phyloP scores from a whole-genome alignment of 2,329 filamentous ascomycete genomes.

The Aspergillus pseudoglaucus region DNA sequence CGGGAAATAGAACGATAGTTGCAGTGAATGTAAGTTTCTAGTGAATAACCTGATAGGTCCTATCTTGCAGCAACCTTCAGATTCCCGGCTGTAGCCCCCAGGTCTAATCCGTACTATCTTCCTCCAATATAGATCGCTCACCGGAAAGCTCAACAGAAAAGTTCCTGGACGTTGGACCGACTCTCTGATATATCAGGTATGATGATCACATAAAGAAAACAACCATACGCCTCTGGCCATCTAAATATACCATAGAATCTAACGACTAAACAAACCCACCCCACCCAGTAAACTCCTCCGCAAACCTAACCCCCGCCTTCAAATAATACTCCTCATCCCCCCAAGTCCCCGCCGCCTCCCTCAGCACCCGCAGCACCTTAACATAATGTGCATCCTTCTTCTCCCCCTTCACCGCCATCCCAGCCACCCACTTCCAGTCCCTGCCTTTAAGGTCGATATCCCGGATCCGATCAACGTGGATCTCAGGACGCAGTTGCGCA shows the following conservation, averaged over 20 bases:
- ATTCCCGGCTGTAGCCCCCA: too few species aligned
- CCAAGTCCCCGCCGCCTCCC: conserved; percentile 34
- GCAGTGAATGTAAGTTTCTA: too few species aligned
- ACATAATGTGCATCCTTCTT: conserved; percentile 77
- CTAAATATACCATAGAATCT: neutral
- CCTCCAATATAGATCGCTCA: too few species aligned
- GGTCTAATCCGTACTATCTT: too few species aligned
- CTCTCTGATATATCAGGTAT: conserved; percentile 25
- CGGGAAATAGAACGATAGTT: too few species aligned
- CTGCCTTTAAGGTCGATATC: conserved; percentile 55
- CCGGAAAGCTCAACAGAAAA: conserved; percentile 39
- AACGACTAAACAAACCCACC: conserved; percentile 40
- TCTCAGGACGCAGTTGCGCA: conserved; percentile 62
- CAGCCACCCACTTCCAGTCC: conserved; percentile 70
- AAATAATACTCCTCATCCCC: conserved; percentile 42
- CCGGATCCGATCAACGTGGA: conserved; percentile 60
- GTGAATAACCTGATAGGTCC: too few species aligned
- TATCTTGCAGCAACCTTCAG: too few species aligned
- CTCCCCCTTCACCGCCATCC: conserved; percentile 62
- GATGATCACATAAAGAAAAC: too few species aligned
- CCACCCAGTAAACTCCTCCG: conserved; percentile 57
- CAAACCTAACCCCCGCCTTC: conserved; percentile 46
- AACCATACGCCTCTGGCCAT: too few species aligned
- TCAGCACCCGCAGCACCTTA: conserved; percentile 64
- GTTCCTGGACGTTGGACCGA: conserved; percentile 25